Base-by-base conservation (phyloP, 169 alveolate species). In the Cyclospora cayetanensis region DNA sequence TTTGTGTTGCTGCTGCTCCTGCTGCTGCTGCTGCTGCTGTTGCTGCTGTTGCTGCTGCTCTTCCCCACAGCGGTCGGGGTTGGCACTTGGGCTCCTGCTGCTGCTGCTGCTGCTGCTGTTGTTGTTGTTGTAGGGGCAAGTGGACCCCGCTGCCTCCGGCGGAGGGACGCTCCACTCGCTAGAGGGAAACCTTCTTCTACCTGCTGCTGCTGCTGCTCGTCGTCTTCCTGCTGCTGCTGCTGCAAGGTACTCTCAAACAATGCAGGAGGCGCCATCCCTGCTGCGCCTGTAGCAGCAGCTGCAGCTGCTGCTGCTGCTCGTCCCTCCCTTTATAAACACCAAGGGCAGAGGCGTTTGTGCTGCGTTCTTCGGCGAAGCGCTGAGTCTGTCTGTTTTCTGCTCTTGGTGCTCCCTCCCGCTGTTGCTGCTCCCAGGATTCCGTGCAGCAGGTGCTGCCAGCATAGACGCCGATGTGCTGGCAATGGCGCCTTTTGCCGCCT, bases 11-110 rank as follows among this genome's bases (percentile, higher is more conserved):
- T 65, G 76, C 37, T 65, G 76, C 34, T n/a, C 76, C 55, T 46
- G 55, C 22, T 25, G 76, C 29, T 22, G 76, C 39, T 2, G 76
- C 76, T 65, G 76, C 82, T 70, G 82, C 52, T 70, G 76, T 31
- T 55, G 70, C 70, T 55, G 79, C 82, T 70, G 82, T 53, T 70
- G 82, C 82, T 31, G 82, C 82, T 70, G 82, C 52, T 70, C 7
- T 25, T 34, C 46, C 31, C 55, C 2, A 12, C 1, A 27, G 76
- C 39, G 9, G 76, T 27, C n/a, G 72, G n/a, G 39, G 79, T 27
- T 25, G 79, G 79, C n/a, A n/a, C n/a, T n/a, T n/a, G n/a, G n/a
- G n/a, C n/a, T n/a, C n/a, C n/a, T 27, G 55, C 83, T 31, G 55
- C 46, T 18, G 66, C 60, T 5, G 9, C 65, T 35, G 43, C 86